Evolutionary conservation across 2,329 filamentous ascomycete genomes (phyloP).

Genomic region (Cryphonectria carpinicola): DNA sequence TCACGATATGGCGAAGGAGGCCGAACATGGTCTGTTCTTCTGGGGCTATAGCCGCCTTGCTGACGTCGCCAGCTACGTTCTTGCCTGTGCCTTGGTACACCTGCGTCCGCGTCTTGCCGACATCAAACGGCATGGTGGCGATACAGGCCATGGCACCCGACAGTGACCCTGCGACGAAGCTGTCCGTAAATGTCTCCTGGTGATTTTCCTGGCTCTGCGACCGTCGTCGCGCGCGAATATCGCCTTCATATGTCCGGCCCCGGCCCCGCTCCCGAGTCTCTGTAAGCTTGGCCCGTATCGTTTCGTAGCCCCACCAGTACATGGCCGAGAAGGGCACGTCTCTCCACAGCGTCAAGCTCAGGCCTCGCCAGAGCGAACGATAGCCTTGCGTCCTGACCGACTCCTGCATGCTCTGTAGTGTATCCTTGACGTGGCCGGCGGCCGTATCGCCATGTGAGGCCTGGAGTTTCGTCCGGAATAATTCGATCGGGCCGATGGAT

Average conservation of each 20-base stretch:
- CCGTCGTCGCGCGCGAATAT: conserved; percentile 51
- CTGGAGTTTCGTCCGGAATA: conserved; percentile 91
- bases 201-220: conserved; percentile 72
- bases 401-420: conserved; percentile 72
- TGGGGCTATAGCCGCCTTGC: conserved; percentile 52
- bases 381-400: conserved; percentile 83
- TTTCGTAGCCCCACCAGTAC: conserved; percentile 98
- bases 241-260: conserved; percentile 45
- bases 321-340: conserved; percentile 96
- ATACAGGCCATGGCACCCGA: conserved; percentile 87
- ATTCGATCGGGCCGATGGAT: conserved; percentile 87
- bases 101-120: conserved; percentile 94
- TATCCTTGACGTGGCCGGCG: conserved; percentile 76
- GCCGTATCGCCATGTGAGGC: conserved; percentile 64
- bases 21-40: conserved; percentile 79
- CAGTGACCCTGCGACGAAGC: conserved; percentile 81
- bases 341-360: conserved; percentile 91
- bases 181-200: conserved; percentile 79
- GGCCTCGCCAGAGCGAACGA: conserved; percentile 82
- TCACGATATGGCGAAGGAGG: conserved; percentile 89
- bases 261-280: conserved; percentile 64
- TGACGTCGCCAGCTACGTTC: conserved; percentile 40
- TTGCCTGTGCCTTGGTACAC: conserved; percentile 66
- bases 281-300: conserved; percentile 71
- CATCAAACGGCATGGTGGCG: conserved; percentile 93